Percentiles rank a stretch among this genome's conserved stretches.
Conservation (phyloP, 148 eudicot genomes). For the Amaranthus palmeri region DNA sequence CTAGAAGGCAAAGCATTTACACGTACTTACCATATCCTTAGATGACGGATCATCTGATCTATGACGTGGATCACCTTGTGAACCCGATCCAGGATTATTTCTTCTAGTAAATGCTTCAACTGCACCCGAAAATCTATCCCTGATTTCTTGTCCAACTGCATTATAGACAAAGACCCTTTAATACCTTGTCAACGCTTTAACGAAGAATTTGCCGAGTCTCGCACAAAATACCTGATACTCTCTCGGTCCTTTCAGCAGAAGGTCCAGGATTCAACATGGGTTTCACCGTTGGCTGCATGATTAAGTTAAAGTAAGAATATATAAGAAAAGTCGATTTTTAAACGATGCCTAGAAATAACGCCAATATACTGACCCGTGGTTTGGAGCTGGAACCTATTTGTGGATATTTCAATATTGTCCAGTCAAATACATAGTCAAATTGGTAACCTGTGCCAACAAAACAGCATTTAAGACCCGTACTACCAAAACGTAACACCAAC, state of each 20-base stretch:
- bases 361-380: constrained; percentile 48
- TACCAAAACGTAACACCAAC: not conserved
- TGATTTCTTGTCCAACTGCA: constrained; percentile 57
- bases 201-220: not conserved
- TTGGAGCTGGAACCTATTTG: constrained; percentile 88
- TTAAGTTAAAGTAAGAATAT: constrained; percentile 6
- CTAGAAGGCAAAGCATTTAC: not conserved
- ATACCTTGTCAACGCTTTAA: not conserved
- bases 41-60: constrained; percentile 57
- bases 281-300: constrained; percentile 57
- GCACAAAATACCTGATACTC: constrained; percentile 52
- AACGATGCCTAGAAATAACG: not conserved
- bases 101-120: constrained; percentile 73
- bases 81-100: constrained; percentile 42
- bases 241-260: constrained; percentile 68
- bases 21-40: constrained; percentile 58
- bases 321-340: not conserved
- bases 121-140: constrained; percentile 76
- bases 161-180: constrained; percentile 2
- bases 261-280: constrained; percentile 63
- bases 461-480: not conserved
- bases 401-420: constrained; percentile 95
- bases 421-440: constrained; percentile 97
- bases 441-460: constrained; percentile 65
- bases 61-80: constrained; percentile 65